phyloP scores from a whole-genome alignment of 192 early-diverging fungal genomes.

The Coemansia sp. region DNA sequence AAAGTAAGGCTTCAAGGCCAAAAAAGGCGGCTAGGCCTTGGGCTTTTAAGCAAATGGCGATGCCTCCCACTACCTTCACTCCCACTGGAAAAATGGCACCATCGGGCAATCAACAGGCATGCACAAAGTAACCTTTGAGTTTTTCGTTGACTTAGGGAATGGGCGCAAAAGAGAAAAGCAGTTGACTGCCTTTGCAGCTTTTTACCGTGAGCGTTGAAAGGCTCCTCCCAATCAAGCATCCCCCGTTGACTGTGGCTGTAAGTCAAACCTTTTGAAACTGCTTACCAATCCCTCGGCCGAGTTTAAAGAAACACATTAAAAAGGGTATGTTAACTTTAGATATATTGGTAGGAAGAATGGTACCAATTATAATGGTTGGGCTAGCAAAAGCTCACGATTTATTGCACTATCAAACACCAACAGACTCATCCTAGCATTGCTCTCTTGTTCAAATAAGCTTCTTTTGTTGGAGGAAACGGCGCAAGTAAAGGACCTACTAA shows the following conservation, averaged over 20 bases:
- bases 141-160: neutral
- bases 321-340: no score
- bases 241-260: neutral
- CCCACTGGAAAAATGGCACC: neutral
- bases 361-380: neutral
- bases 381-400: neutral
- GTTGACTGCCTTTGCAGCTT: neutral
- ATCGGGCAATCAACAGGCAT: neutral
- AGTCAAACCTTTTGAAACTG: neutral
- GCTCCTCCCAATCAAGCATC: neutral
- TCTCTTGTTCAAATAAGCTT: conserved; percentile 66
- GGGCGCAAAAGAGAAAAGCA: neutral
- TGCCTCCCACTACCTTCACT: neutral
- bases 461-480: conserved; percentile 88
- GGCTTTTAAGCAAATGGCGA: neutral
- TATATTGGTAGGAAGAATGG: neutral
- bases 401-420: neutral
- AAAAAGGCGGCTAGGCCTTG: neutral
- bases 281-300: neutral
- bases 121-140: neutral
- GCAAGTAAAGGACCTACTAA: conserved; percentile 85
- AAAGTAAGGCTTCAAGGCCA: neutral
- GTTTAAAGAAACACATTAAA: neutral
- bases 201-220: neutral
- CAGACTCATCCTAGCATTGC: neutral